These are phyloP conservation scores for Pseudogymnoascus destructans DNA, from an alignment of 2,329 filamentous ascomycete genomes.

Conservation along the genomic window DNA sequence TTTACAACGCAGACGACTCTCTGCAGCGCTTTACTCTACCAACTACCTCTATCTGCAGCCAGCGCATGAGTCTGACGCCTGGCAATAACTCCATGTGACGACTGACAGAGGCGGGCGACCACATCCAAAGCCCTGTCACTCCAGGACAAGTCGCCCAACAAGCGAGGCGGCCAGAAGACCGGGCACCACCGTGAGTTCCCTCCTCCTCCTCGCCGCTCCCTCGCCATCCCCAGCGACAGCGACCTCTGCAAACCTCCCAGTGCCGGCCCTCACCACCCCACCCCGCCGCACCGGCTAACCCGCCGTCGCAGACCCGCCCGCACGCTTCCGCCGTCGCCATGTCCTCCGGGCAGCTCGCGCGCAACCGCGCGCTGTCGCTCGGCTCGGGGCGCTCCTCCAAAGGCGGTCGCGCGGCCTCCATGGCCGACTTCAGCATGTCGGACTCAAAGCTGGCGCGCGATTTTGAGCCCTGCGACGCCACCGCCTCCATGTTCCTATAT, in stretches of 20 bases:
- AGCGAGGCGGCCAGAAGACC: conserved; percentile 21
- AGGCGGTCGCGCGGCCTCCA: conserved; percentile 30
- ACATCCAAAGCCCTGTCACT: conserved; percentile 26
- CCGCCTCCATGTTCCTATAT: conserved; percentile 81
- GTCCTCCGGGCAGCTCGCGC: conserved; percentile 42
- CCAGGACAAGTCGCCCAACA: conserved; percentile 21
- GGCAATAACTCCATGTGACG: conserved; percentile 17
- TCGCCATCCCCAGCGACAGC: conserved; percentile 11
- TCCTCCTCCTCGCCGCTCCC: background rate
- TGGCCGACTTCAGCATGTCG: conserved; percentile 42
- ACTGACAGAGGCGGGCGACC: conserved; percentile 23
- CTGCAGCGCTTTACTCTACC: background rate
- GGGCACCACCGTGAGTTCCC: background rate
- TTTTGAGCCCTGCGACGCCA: conserved; percentile 82
- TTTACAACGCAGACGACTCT: background rate
- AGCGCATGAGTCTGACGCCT: background rate
- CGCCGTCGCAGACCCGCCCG: conserved; percentile 13
- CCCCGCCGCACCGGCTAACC: conserved; percentile 24
- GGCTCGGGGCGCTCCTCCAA: conserved; percentile 44
- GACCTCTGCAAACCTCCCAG: background rate
- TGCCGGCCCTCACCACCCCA: conserved; percentile 2
- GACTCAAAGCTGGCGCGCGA: conserved; percentile 37
- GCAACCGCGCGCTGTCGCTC: conserved; percentile 46
- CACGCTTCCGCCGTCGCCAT: conserved; percentile 33
- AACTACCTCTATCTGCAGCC: background rate